Conservation (phyloP, 768 basidiomycete species). For the Hemileccinum rubropunctum region DNA sequence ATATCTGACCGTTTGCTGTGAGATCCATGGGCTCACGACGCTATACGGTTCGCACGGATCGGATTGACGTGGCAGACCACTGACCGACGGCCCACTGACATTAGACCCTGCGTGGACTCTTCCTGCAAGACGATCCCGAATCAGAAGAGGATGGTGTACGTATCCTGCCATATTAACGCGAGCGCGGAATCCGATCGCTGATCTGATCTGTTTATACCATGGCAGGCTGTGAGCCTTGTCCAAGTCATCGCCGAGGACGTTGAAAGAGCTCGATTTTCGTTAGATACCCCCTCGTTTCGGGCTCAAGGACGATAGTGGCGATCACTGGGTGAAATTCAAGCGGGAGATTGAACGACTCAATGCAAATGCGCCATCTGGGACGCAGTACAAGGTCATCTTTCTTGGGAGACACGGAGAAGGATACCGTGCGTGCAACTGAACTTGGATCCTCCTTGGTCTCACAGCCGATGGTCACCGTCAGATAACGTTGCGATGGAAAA, state of each 20-base stretch:
- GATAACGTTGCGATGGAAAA: slow-evolving; percentile 70
- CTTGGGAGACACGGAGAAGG: slow-evolving; percentile 73
- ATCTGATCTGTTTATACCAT: background rate
- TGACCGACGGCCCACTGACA: background rate
- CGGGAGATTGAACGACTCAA: slow-evolving; percentile 45
- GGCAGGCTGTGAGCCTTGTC: slow-evolving; percentile 14
- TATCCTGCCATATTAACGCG: background rate
- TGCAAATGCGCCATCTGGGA: slow-evolving; percentile 31
- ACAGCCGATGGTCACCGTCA: slow-evolving; percentile 46
- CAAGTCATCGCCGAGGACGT: background rate
- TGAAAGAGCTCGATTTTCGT: background rate
- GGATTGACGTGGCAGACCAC: background rate
- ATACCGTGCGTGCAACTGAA: slow-evolving; percentile 47
- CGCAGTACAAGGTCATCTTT: slow-evolving; percentile 60
- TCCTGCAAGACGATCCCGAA: slow-evolving; percentile 22
- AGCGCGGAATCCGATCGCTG: background rate
- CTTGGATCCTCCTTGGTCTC: background rate
- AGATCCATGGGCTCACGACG: slow-evolving; percentile 9
- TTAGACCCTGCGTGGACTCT: slow-evolving; percentile 13
- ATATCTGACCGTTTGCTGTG: background rate
- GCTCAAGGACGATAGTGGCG: slow-evolving; percentile 47
- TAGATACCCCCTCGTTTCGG: slow-evolving; percentile 61
- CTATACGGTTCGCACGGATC: slow-evolving; percentile 17
- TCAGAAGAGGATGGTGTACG: slow-evolving; percentile 9
- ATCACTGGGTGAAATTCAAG: slow-evolving; percentile 51